A percentile compares a stretch with the other conserved stretches of the same genome.
Conservation (phyloP, 2,329 filamentous ascomycete genomes). For the Pleochaeta shiraiana region DNA sequence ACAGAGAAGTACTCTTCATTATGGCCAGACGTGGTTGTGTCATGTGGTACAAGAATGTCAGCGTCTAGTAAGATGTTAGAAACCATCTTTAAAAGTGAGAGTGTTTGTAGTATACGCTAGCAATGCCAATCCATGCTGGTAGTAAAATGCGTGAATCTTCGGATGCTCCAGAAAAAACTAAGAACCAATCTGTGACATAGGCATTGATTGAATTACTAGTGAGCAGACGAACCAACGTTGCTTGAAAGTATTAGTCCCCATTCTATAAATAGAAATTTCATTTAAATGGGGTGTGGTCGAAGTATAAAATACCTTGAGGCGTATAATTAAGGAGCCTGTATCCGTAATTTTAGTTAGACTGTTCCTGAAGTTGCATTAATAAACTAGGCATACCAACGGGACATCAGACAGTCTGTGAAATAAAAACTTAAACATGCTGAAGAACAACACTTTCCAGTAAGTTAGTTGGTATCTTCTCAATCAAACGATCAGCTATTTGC, state of each 20-base stretch:
- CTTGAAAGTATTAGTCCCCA: too few species aligned
- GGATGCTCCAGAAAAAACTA: conserved; percentile 47
- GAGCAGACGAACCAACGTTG: conserved; percentile 58
- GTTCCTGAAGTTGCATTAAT: neutral
- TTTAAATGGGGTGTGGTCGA: too few species aligned
- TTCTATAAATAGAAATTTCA: too few species aligned
- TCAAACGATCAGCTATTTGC: too few species aligned
- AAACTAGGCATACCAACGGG: conserved; percentile 44
- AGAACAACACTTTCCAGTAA: conserved; percentile 44
- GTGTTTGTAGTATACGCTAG: too few species aligned
- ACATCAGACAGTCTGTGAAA: conserved; percentile 72
- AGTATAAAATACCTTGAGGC: conserved; percentile 31
- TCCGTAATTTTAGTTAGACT: conserved; percentile 1
- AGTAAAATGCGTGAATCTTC: conserved; percentile 48
- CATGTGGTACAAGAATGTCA: conserved; percentile 19
- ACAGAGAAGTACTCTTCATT: conserved; percentile 55
- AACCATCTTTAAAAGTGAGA: too few species aligned
- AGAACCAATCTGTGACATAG: conserved; percentile 50
- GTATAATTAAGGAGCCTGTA: conserved; percentile 64
- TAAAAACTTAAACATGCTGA: conserved; percentile 48
- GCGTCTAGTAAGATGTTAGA: too few species aligned
- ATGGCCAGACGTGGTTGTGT: conserved; percentile 63
- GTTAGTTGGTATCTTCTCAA: too few species aligned
- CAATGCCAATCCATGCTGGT: conserved; percentile 59
- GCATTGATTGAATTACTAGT: conserved; percentile 54